phyloP scores from a whole-genome alignment of 2,329 filamentous ascomycete species.

The Colletotrichum zoysiae region DNA sequence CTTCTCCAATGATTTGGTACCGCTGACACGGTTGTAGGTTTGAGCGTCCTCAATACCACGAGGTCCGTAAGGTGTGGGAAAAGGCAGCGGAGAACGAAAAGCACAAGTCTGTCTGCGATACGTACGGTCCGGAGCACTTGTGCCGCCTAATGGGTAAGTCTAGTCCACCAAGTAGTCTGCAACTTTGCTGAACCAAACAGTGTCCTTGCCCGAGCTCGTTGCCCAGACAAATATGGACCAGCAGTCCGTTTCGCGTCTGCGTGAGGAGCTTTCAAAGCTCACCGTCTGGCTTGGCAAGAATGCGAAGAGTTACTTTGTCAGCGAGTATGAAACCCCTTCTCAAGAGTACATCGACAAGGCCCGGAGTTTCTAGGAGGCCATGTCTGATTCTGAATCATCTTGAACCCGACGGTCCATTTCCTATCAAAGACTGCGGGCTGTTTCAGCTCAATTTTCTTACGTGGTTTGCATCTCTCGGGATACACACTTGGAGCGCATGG shows the following conservation, averaged over 20 bases:
- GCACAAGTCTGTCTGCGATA: constrained; percentile 80
- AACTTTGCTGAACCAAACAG: constrained; percentile 59
- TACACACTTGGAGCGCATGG: neutral
- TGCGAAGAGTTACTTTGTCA: constrained; percentile 81
- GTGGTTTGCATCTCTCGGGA: neutral
- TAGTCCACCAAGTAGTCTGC: neutral
- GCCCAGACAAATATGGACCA: constrained; percentile 98
- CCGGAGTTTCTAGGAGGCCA: constrained; percentile 54
- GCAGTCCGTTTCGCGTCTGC: constrained; percentile 87
- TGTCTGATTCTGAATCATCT: neutral
- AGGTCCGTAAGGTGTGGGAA: constrained; percentile 79
- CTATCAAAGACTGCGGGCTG: neutral
- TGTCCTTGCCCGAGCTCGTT: constrained; percentile 90
- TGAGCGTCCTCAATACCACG: constrained; percentile 88
- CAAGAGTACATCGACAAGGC: constrained; percentile 80
- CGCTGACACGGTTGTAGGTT: constrained; percentile 67
- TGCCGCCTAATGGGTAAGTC: constrained; percentile 85
- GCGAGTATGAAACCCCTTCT: constrained; percentile 79
- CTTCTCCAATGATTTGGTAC: neutral
- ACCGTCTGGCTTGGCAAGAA: constrained; percentile 87
- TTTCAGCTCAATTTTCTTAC: neutral
- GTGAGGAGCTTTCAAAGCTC: constrained; percentile 90
- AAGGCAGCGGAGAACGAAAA: constrained; percentile 71
- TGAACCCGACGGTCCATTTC: neutral
- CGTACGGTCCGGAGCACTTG: constrained; percentile 94